Evolutionary conservation across 1,139 yeast species (phyloP).

Genomic region (Yamadazyma dushanensis): DNA sequence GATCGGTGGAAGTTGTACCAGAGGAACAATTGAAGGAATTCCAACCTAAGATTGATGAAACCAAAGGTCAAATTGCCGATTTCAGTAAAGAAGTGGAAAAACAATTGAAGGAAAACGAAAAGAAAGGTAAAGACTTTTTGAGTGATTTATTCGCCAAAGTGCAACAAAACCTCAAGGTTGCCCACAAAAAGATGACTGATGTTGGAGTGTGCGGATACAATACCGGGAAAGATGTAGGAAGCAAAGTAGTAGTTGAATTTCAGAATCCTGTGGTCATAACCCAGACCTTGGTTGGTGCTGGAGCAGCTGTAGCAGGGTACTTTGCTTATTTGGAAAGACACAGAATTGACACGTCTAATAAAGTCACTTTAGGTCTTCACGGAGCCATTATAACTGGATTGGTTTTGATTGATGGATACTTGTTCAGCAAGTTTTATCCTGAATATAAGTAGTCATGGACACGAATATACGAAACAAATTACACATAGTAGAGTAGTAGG

Average conservation of each 20-base stretch:
- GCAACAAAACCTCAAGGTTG: slow-evolving; percentile 3
- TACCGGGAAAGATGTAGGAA: slow-evolving; percentile 6
- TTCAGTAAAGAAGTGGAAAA: slow-evolving; percentile 17
- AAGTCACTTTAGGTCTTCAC: slow-evolving; percentile 50
- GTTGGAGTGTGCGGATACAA: slow-evolving; percentile 13
- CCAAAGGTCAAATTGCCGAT: slow-evolving; percentile 15
- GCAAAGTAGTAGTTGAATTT: slow-evolving; percentile 22
- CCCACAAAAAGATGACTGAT: slow-evolving; percentile 10
- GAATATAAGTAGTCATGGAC: slow-evolving; percentile 12
- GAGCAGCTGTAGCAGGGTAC: slow-evolving; percentile 50
- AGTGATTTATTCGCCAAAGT: slow-evolving; percentile 1
- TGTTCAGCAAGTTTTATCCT: slow-evolving; percentile 51
- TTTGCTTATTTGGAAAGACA: slow-evolving; percentile 56
- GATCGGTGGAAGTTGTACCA: slow-evolving; percentile 28
- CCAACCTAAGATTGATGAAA: slow-evolving; percentile 25
- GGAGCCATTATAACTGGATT: slow-evolving; percentile 56
- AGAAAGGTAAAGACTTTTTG: slow-evolving; percentile 19
- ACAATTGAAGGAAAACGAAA: slow-evolving; percentile 18
- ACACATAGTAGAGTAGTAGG: too few relatives aligned
- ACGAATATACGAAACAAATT: too few relatives aligned
- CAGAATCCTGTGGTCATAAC: slow-evolving; percentile 64
- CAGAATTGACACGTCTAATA: slow-evolving; percentile 47
- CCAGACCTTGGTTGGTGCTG: slow-evolving; percentile 52
- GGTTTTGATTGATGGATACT: slow-evolving; percentile 52
- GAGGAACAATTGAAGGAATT: slow-evolving; percentile 30